Conservation (phyloP, 805 yeast genomes). For the Wickerhamomyces alni region DNA sequence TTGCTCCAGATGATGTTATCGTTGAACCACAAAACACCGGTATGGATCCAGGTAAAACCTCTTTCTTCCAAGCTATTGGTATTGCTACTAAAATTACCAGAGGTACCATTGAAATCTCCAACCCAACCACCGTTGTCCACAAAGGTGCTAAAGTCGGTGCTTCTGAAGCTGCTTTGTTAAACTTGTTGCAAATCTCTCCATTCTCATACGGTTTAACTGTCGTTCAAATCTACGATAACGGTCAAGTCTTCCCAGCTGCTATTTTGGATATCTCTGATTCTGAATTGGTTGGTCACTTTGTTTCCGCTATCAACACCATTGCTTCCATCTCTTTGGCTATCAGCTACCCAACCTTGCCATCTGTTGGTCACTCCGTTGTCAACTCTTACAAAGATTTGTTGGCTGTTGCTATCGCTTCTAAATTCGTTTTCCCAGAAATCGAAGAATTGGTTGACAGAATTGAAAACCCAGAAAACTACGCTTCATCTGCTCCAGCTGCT, state of each 20-base stretch:
- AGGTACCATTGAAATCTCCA: conserved; percentile 99
- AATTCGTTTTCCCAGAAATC: conserved; percentile 98
- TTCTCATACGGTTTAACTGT: conserved; percentile 98
- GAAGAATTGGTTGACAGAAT: conserved; percentile 99
- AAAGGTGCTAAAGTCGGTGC: conserved; percentile 91
- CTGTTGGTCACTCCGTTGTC: conserved; percentile 97
- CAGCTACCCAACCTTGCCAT: conserved; percentile 99
- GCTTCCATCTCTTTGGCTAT: conserved; percentile 96
- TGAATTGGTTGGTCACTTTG: conserved; percentile 88
- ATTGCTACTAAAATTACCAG: conserved; percentile 99
- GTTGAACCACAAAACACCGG: conserved; percentile 99
- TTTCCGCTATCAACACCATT: conserved; percentile 86
- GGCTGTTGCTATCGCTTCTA: conserved; percentile 97
- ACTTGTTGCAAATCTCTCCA: conserved; percentile 99
- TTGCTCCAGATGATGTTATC: conserved; percentile 97
- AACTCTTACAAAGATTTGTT: conserved; percentile 99
- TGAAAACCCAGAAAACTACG: conserved; percentile 99
- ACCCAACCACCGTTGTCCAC: conserved; percentile 92
- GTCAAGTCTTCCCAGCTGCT: conserved; percentile 95
- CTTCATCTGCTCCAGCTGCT: conserved; percentile 98
- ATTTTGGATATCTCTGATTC: conserved; percentile 98
- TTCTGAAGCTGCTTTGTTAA: conserved; percentile 96
- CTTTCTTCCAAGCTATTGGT: conserved; percentile 99
- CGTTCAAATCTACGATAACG: conserved; percentile 96
- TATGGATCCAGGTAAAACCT: conserved; percentile 99